phyloP scores from a whole-genome alignment of 2,329 filamentous ascomycete species.

The Cladophialophora chaetospira region DNA sequence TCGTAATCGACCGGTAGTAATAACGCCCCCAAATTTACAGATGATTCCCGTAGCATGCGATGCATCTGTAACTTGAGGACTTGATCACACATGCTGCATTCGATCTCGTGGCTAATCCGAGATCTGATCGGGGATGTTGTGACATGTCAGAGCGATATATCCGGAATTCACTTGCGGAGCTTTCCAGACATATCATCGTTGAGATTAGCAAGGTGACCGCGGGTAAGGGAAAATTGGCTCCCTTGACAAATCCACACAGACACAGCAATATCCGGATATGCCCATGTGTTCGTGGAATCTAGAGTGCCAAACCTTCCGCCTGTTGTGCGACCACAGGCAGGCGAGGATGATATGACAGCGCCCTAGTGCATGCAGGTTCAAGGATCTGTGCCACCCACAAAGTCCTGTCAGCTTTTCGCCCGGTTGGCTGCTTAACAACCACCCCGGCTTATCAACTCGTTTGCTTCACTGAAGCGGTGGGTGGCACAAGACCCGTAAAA shows the following conservation, averaged over 20 bases:
- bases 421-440: conserved; percentile 4
- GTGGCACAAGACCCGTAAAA: conserved; percentile 1
- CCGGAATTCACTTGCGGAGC: background rate
- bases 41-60: no score
- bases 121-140: conserved; percentile 1
- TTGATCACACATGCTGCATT: background rate
- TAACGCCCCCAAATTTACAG: no score
- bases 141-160: background rate
- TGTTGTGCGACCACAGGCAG: conserved; percentile 1
- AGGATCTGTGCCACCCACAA: conserved; percentile 2
- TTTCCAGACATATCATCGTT: background rate
- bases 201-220: background rate
- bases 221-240: background rate
- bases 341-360: conserved; percentile 7
- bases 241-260: background rate
- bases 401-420: background rate
- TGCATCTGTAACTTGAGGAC: no score
- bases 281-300: background rate
- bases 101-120: background rate
- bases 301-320: background rate
- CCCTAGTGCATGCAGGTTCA: conserved; percentile 1
- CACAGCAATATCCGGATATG: background rate
- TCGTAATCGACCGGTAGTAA: no score
- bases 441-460: background rate
- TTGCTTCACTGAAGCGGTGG: conserved; percentile 3